Conservation (phyloP, 768 basidiomycete species). For the Phylloporus scabripes region DNA sequence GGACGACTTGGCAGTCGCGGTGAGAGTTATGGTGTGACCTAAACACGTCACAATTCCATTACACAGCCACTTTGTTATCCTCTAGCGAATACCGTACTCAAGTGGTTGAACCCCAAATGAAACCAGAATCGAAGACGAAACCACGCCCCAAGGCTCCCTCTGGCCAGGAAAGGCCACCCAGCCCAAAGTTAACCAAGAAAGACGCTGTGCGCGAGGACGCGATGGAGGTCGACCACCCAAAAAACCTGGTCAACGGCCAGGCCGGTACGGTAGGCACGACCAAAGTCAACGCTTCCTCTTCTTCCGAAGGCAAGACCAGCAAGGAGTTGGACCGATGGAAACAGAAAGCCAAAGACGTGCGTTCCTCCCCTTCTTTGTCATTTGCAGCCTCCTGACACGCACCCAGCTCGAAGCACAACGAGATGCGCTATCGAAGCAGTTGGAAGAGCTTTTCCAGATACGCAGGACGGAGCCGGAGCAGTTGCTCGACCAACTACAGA, state of each 20-base stretch:
- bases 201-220: neutral
- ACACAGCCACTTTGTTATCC: constrained; percentile 17
- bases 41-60: constrained; percentile 15
- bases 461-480: constrained; percentile 65
- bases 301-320: constrained; percentile 9
- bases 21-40: constrained; percentile 1
- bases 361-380: neutral
- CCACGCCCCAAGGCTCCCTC: constrained; percentile 10
- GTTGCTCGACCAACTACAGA: constrained; percentile 41
- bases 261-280: constrained; percentile 7
- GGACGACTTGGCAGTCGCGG: constrained; percentile 2
- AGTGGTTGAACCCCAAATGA: neutral
- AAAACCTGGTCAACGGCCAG: constrained; percentile 1
- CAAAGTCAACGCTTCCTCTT: constrained; percentile 4
- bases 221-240: constrained; percentile 11
- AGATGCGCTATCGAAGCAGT: constrained; percentile 43
- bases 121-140: constrained; percentile 15
- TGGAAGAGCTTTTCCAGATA: constrained; percentile 54
- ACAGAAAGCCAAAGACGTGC: constrained; percentile 26
- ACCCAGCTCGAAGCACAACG: constrained; percentile 36
- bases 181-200: constrained; percentile 8
- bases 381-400: neutral
- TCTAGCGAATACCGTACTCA: too few relatives aligned
- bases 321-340: constrained; percentile 30
- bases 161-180: neutral